Percentiles rank a stretch among this genome's conserved stretches.
Conservation (phyloP, 2,329 filamentous ascomycete genomes). For the Sphaerulina vaccinii region DNA sequence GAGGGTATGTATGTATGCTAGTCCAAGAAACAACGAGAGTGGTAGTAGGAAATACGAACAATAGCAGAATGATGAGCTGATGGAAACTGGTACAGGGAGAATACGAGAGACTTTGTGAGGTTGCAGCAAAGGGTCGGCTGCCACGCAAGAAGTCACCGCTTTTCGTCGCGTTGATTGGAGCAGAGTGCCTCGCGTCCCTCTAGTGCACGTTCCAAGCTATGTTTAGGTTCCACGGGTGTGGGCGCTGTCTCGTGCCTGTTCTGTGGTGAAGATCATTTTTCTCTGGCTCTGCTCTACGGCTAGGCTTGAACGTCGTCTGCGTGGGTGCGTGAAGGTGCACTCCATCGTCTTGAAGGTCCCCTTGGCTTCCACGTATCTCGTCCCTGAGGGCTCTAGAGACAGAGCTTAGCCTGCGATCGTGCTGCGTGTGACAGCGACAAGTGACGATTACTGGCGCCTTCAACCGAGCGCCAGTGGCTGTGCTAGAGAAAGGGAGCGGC, state of each 20-base stretch:
- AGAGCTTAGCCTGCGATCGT: too few relatives aligned
- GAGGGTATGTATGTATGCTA: not conserved
- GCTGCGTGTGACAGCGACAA: not conserved
- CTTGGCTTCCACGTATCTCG: too few relatives aligned
- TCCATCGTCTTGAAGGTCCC: too few relatives aligned
- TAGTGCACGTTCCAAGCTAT: conserved; percentile 13
- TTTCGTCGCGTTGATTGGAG: conserved; percentile 19
- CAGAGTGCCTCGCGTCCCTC: conserved; percentile 15
- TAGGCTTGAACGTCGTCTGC: too few relatives aligned
- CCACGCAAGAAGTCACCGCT: conserved; percentile 11
- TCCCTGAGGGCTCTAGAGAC: too few relatives aligned
- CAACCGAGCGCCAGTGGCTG: conserved; percentile 5
- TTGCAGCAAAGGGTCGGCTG: conserved; percentile 15
- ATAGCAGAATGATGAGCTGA: conserved; percentile 3
- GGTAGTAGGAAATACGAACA: not conserved
- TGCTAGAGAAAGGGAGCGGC: not conserved
- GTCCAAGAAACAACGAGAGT: conserved; percentile 6
- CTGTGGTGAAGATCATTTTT: too few relatives aligned
- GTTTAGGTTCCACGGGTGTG: conserved; percentile 6
- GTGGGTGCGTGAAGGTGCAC: too few relatives aligned
- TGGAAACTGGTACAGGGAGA: conserved; percentile 5
- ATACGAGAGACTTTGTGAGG: conserved; percentile 20
- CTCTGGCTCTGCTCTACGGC: too few relatives aligned
- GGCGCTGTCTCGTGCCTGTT: not conserved
- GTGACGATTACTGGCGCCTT: conserved; percentile 6